phyloP scores from a whole-genome alignment of 139 green algal genomes.

The Tetradesmus obliquus region DNA sequence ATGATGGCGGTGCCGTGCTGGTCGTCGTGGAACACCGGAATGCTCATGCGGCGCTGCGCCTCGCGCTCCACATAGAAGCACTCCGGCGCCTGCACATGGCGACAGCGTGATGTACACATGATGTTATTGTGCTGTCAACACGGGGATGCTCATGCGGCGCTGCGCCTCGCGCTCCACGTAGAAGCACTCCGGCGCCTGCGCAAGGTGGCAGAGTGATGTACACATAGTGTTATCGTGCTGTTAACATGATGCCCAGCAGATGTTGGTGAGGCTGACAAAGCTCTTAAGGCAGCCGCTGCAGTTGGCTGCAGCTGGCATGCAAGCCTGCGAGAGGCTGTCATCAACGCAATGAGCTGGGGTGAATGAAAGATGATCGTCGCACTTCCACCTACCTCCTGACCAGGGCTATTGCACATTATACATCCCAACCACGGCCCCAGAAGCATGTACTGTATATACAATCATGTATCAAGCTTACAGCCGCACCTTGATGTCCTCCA shows the following conservation, averaged over 20 bases:
- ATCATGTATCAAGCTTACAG: no score
- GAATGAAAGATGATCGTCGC: no score
- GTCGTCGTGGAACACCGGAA: slow-evolving; percentile 67
- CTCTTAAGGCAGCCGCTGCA: no score
- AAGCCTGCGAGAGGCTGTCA: no score
- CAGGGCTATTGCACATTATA: no score
- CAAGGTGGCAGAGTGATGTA: not conserved
- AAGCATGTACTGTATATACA: no score
- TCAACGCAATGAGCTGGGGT: no score
- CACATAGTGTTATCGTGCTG: no score
- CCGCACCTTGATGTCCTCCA: slow-evolving; percentile 65
- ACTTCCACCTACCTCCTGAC: no score
- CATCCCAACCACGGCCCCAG: no score
- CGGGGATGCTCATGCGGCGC: slow-evolving; percentile 46
- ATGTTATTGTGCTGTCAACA: not conserved
- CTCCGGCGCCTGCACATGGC: slow-evolving; percentile 44
- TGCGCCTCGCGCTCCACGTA: slow-evolving; percentile 50
- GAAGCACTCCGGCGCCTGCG: slow-evolving; percentile 58
- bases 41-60: slow-evolving; percentile 48
- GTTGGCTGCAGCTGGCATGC: no score
- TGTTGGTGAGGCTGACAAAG: no score
- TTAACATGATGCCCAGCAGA: not conserved
- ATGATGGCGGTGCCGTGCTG: slow-evolving; percentile 69
- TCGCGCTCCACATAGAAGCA: slow-evolving; percentile 64
- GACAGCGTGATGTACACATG: not conserved